Percentiles rank a stretch among this genome's conserved stretches.
Evolutionary conservation across 1,284 basidiomycete species (phyloP).

Genomic region (Ganoderma sp.): DNA sequence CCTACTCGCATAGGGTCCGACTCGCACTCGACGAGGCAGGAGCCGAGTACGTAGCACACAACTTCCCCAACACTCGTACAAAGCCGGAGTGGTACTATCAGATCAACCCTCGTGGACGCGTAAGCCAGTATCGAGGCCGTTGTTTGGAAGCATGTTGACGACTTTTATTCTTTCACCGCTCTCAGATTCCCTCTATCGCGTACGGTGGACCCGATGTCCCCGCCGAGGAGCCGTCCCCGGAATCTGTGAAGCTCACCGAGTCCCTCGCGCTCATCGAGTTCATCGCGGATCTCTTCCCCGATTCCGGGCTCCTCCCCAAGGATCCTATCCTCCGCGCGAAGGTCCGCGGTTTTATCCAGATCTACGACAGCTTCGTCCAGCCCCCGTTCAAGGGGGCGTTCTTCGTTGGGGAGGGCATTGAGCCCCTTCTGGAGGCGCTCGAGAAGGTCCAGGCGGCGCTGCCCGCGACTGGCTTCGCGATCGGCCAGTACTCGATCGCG

Average conservation of each 20-base stretch:
- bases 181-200: constrained; percentile 54
- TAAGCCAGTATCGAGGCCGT: neutral
- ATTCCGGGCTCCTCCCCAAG: neutral
- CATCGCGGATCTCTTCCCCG: constrained; percentile 14
- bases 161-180: neutral
- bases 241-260: constrained; percentile 11
- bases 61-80: constrained; percentile 40
- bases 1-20: constrained; percentile 25
- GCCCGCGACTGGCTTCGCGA: constrained; percentile 20
- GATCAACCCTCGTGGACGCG: constrained; percentile 39
- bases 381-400: neutral
- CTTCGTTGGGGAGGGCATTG: neutral
- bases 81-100: constrained; percentile 47
- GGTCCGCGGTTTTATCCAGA: constrained; percentile 1
- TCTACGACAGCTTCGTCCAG: constrained; percentile 30
- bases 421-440: constrained; percentile 3
- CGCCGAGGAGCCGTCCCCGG: constrained; percentile 40
- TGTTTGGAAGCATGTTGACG: neutral
- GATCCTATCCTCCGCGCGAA: constrained; percentile 6
- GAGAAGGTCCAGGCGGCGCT: constrained; percentile 17
- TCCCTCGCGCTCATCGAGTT: constrained; percentile 9
- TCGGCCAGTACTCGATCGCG: constrained; percentile 18
- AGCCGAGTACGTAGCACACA: constrained; percentile 29
- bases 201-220: constrained; percentile 60
- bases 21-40: constrained; percentile 30